Percentiles rank a stretch among this genome's conserved stretches.
phyloP scores from a whole-genome alignment of 1,139 yeast genomes.

The Hemisphaericaspora xylofermentans region DNA sequence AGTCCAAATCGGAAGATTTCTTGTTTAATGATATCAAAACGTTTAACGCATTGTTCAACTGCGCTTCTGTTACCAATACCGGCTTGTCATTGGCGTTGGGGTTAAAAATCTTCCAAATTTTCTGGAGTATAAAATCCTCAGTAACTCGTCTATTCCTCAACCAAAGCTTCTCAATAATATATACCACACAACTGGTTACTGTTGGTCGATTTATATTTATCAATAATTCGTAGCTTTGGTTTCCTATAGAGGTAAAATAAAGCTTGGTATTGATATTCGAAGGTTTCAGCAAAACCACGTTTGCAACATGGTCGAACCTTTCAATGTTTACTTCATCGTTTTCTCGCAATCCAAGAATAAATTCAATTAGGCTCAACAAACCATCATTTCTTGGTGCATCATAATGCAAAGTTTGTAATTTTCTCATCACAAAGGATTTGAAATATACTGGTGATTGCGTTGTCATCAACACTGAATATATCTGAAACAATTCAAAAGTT shows the following conservation, averaged over 20 bases:
- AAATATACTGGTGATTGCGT: constrained; percentile 41
- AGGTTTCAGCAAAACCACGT: constrained; percentile 64
- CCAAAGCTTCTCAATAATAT: constrained; percentile 55
- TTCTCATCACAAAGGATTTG: constrained; percentile 41
- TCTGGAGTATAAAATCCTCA: constrained; percentile 56
- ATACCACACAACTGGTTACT: constrained; percentile 57
- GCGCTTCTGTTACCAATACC: constrained; percentile 37
- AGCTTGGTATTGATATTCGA: constrained; percentile 39
- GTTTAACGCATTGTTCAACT: constrained; percentile 62
- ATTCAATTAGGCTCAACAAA: constrained; percentile 68
- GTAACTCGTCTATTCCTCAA: constrained; percentile 51
- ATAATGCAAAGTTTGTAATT: constrained; percentile 55
- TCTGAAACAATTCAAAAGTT: constrained; percentile 60
- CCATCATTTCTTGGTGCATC: constrained; percentile 60
- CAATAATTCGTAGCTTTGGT: constrained; percentile 58
- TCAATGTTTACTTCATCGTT: constrained; percentile 58
- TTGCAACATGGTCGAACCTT: constrained; percentile 64
- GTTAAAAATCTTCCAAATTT: constrained; percentile 44
- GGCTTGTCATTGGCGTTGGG: constrained; percentile 24
- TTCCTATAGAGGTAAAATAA: constrained; percentile 58
- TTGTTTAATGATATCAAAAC: constrained; percentile 63
- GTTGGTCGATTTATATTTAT: constrained; percentile 62
- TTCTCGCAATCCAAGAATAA: constrained; percentile 73
- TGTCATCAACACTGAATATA: constrained; percentile 52
- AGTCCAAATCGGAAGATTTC: constrained; percentile 43